Evolutionary conservation across 768 basidiomycete genomes (phyloP).

Genomic region (Hortiboletus flavorubellus): DNA sequence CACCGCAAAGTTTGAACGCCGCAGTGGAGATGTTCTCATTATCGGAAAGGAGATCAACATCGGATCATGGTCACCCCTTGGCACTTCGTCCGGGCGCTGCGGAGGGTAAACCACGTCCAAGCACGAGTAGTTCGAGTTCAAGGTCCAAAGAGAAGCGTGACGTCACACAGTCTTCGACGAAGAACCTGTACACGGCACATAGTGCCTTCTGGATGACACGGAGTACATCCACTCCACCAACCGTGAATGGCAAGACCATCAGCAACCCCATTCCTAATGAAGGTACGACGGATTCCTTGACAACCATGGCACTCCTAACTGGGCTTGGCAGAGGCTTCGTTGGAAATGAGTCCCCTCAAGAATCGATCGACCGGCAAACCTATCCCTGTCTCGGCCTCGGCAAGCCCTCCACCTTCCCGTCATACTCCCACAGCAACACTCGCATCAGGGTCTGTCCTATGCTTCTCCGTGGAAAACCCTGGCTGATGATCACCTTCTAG

Average conservation of each 20-base stretch:
- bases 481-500: constrained; percentile 37
- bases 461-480: background rate
- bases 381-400: constrained; percentile 50
- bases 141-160: constrained; percentile 32
- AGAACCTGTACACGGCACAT: constrained; percentile 40
- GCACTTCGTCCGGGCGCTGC: constrained; percentile 12
- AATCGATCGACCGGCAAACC: constrained; percentile 58
- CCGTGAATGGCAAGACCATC: constrained; percentile 61
- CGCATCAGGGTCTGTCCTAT: constrained; percentile 57
- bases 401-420: constrained; percentile 20
- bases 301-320: background rate
- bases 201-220: constrained; percentile 34
- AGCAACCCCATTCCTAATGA: constrained; percentile 68
- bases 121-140: constrained; percentile 28
- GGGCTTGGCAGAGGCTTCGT: constrained; percentile 50
- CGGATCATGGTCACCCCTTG: constrained; percentile 26
- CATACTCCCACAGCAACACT: constrained; percentile 42
- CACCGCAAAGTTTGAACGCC: constrained; percentile 69
- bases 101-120: constrained; percentile 32
- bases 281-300: constrained; percentile 39
- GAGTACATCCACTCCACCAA: constrained; percentile 38
- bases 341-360: constrained; percentile 74
- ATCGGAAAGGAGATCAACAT: constrained; percentile 28
- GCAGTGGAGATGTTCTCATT: constrained; percentile 60
- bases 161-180: constrained; percentile 42